Conservation (phyloP, 805 yeast genomes). For the Ascoidea rubescens region DNA sequence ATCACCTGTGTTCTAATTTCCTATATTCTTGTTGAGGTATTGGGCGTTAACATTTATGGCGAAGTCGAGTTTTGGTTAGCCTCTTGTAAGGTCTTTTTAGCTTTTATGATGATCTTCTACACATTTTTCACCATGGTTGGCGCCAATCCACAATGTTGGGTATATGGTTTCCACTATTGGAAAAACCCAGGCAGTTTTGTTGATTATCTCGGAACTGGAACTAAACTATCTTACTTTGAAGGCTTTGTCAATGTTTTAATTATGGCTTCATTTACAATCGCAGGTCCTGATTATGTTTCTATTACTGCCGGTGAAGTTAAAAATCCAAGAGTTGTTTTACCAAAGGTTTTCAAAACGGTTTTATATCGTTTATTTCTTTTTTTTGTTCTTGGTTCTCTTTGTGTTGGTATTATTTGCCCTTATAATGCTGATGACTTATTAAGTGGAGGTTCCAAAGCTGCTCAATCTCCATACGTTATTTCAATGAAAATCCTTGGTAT, state of each 20-base stretch:
- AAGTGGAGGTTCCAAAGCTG: slow-evolving; percentile 23
- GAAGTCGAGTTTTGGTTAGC: slow-evolving; percentile 75
- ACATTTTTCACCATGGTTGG: slow-evolving; percentile 78
- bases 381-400: slow-evolving; percentile 60
- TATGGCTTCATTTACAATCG: slow-evolving; percentile 66
- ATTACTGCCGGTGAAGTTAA: slow-evolving; percentile 77
- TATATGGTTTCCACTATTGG: slow-evolving; percentile 47
- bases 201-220: slow-evolving; percentile 38
- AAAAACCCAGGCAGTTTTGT: slow-evolving; percentile 43
- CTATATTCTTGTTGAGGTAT: slow-evolving; percentile 42
- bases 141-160: slow-evolving; percentile 65
- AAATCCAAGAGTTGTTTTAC: slow-evolving; percentile 57
- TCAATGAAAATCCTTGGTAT: slow-evolving; percentile 66
- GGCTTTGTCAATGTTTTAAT: slow-evolving; percentile 60
- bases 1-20: slow-evolving; percentile 52
- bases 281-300: slow-evolving; percentile 78
- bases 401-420: slow-evolving; percentile 67
- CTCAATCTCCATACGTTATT: slow-evolving; percentile 62
- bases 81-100: slow-evolving; percentile 57
- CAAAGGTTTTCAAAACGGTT: slow-evolving; percentile 69
- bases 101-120: slow-evolving; percentile 61
- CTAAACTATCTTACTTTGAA: slow-evolving; percentile 42
- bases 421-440: slow-evolving; percentile 49
- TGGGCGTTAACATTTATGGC: slow-evolving; percentile 67
- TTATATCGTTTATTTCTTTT: slow-evolving; percentile 53